Evolutionary conservation across 306 rosid species (phyloP).

Genomic region (Dryas alaskensis): DNA sequence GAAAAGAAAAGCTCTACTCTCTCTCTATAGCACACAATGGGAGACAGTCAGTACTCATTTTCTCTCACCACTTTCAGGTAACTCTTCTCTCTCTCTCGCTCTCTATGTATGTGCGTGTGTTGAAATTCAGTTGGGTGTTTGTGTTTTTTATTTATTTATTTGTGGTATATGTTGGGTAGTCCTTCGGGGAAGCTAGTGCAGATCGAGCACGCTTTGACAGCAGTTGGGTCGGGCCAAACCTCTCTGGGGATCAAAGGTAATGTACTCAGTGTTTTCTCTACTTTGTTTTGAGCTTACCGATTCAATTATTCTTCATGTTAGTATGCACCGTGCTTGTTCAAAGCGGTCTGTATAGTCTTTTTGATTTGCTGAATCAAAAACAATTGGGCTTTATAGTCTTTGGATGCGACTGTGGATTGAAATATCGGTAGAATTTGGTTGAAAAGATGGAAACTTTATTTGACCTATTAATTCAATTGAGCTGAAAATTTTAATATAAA

Average conservation of each 20-base stretch:
- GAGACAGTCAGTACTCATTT: constrained; percentile 52
- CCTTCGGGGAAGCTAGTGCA: constrained; percentile 97
- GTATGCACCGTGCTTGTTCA: neutral
- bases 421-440: neutral
- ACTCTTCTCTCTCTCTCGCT: neutral
- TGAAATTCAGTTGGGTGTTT: neutral
- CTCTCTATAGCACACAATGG: constrained; percentile 35
- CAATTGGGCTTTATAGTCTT: neutral
- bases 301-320: neutral
- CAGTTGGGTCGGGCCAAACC: constrained; percentile 95
- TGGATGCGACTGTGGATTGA: neutral
- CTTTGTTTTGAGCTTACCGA: neutral
- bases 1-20: neutral
- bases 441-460: neutral
- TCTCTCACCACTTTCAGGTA: constrained; percentile 60
- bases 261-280: neutral
- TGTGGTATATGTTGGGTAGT: constrained; percentile 34
- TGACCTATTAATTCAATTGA: neutral
- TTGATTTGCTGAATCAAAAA: neutral
- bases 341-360: neutral
- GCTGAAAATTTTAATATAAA: neutral
- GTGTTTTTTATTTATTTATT: constrained; percentile 5
- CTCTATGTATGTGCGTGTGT: neutral
- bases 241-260: constrained; percentile 94
- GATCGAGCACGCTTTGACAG: constrained; percentile 97